Evolutionary conservation across 2,329 filamentous ascomycete genomes (phyloP).

Genomic region (Colletotrichum coccodes): DNA sequence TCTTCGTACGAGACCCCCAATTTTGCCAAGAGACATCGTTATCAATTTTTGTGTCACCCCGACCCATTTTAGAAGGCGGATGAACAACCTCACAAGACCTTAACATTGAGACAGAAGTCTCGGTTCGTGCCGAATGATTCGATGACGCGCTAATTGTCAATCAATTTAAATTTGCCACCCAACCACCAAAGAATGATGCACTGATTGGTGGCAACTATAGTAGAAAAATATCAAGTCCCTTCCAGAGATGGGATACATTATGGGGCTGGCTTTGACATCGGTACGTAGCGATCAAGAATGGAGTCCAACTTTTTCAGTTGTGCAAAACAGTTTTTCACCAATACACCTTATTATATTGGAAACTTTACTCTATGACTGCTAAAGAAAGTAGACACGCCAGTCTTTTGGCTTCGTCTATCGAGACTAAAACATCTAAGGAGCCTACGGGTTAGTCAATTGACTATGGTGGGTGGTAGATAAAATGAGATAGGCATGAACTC

Average conservation of each 20-base stretch:
- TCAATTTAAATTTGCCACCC: background rate
- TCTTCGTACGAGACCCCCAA: background rate
- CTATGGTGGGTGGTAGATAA: no score
- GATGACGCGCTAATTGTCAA: background rate
- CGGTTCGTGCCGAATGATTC: conserved; percentile 4
- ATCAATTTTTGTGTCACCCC: background rate
- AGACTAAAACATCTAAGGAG: no score
- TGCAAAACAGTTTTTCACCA: no score
- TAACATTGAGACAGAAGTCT: background rate
- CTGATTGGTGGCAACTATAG: background rate
- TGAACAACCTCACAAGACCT: background rate
- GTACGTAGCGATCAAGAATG: background rate
- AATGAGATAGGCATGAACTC: no score
- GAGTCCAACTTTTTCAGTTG: no score
- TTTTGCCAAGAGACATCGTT: background rate
- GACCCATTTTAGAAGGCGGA: background rate
- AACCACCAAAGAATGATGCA: background rate
- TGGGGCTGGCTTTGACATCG: no score
- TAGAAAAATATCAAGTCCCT: background rate
- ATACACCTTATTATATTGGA: no score
- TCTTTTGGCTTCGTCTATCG: no score
- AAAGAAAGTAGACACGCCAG: no score
- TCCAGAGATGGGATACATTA: no score
- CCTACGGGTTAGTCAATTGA: no score
- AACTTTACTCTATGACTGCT: no score